Conservation (phyloP, 345 rosid genomes). For the Populus euphratica region DNA sequence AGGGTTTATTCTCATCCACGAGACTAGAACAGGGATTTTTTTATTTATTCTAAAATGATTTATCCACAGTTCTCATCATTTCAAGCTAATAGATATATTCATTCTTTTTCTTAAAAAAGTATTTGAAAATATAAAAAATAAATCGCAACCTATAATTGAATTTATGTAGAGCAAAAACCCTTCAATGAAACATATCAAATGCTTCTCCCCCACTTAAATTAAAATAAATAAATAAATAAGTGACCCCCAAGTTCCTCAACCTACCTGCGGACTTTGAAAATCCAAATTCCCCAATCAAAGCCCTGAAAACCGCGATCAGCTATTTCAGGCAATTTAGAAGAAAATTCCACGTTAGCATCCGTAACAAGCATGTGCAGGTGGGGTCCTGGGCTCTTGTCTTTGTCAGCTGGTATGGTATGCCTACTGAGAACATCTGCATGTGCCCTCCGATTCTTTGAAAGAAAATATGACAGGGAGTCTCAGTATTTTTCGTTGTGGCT, state of each 20-base stretch:
- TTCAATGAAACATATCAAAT: no score
- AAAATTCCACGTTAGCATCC: slow-evolving; percentile 6
- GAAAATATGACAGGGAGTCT: slow-evolving; percentile 17
- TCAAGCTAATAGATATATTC: no score
- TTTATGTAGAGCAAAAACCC: no score
- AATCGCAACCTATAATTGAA: no score
- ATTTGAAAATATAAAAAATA: no score
- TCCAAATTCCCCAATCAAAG: slow-evolving; percentile 7
- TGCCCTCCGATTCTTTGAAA: slow-evolving; percentile 32
- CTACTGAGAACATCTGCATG: slow-evolving; percentile 56
- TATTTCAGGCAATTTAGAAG: slow-evolving; percentile 13
- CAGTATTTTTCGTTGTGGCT: background rate
- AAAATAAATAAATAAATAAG: background rate
- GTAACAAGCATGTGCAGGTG: slow-evolving; percentile 7
- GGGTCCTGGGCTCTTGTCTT: background rate
- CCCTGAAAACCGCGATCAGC: background rate
- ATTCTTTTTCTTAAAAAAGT: no score
- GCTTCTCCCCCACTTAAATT: no score
- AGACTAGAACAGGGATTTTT: no score
- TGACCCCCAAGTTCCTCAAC: slow-evolving; percentile 5
- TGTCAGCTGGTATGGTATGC: slow-evolving; percentile 7
- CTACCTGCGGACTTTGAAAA: background rate
- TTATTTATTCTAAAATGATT: no score
- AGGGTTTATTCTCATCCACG: no score
- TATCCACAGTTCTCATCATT: no score